Base-by-base conservation (phyloP, 75 land plant genomes). In the Pseudotsuga menziesii region DNA sequence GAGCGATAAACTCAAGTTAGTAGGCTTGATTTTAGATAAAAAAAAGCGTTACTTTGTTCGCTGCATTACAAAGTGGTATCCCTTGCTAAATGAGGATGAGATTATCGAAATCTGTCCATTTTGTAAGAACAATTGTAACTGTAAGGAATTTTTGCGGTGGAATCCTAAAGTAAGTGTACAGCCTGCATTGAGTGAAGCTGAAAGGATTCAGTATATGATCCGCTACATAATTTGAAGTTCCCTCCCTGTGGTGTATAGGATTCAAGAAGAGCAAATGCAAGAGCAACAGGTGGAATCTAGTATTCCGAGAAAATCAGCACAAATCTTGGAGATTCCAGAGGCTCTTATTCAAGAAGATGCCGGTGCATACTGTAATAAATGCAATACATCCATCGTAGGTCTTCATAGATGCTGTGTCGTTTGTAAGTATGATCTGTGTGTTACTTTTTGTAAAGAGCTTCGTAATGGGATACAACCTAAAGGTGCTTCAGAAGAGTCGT, bases 401-500 rank as follows among this genome's bases (percentile, higher is more conserved):
- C 32, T 29, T 35, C 91, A 90, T 69, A 82, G 95, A 85, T 90
- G 88, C 85, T 95, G 98, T 76, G 77, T 87, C 14, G 75, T 58
- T 2, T 95, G 98, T 83, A 58, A 74, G 1, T 95, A 85, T 83
- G 98, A 95, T 72, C 80, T 95, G 5, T 95, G 98, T 80, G 82
- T 95, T 36, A 80, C 72, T 22, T 95, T 95, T 73, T 92, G 98
- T 76, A 83, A 75, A n/a, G 98, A 95, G 77, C 78, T 95, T 26
- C 88, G 94, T 27, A 81, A 83, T 52, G 98, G 91, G 2, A 11
- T 78, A 6, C 55, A 82, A 63, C 87, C 82, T 60, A 88, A 86
- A 62, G 80, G 86, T 44, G 82, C 60, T 1, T 80, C 77, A 25
- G 77, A 76, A 54, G 83, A 72, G 26, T 29, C 32, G 1, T 29